Evolutionary conservation across 192 early-diverging fungal species (phyloP).

Genomic region (Backusella sp.): DNA sequence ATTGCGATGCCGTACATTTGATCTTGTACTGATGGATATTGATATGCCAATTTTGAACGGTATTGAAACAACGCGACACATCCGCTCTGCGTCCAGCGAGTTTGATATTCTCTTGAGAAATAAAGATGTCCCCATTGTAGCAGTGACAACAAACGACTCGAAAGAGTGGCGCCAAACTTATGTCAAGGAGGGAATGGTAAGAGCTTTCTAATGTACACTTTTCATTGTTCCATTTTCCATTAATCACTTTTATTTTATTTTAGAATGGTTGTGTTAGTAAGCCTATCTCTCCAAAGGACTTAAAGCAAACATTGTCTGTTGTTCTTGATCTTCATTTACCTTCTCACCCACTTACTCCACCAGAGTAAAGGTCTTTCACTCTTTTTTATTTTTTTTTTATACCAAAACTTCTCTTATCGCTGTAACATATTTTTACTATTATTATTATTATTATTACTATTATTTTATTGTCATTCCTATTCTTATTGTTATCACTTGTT

Average conservation of each 20-base stretch:
- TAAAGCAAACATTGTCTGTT: slow-evolving; percentile 14
- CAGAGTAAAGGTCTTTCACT: background rate
- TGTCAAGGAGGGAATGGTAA: slow-evolving; percentile 53
- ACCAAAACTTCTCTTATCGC: background rate
- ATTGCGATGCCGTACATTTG: slow-evolving; percentile 45
- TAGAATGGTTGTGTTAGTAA: slow-evolving; percentile 53
- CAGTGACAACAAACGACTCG: slow-evolving; percentile 61
- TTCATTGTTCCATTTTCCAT: background rate
- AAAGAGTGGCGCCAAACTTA: slow-evolving; percentile 51
- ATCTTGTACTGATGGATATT: slow-evolving; percentile 67
- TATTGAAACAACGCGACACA: slow-evolving; percentile 56
- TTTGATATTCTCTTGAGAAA: slow-evolving; percentile 48
- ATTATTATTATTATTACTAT: background rate
- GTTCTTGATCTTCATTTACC: slow-evolving; percentile 14
- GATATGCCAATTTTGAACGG: slow-evolving; percentile 67
- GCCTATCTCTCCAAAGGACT: slow-evolving; percentile 34
- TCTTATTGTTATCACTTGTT: background rate
- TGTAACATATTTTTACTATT: background rate
- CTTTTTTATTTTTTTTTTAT: background rate
- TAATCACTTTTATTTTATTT: background rate
- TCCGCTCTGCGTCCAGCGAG: slow-evolving; percentile 37
- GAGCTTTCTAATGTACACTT: background rate
- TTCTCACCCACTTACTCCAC: slow-evolving; percentile 6
- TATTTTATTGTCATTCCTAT: background rate
- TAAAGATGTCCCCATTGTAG: slow-evolving; percentile 58